Evolutionary conservation across 495 filamentous ascomycete genomes (phyloP).

Genomic region (Extremus antarcticus): DNA sequence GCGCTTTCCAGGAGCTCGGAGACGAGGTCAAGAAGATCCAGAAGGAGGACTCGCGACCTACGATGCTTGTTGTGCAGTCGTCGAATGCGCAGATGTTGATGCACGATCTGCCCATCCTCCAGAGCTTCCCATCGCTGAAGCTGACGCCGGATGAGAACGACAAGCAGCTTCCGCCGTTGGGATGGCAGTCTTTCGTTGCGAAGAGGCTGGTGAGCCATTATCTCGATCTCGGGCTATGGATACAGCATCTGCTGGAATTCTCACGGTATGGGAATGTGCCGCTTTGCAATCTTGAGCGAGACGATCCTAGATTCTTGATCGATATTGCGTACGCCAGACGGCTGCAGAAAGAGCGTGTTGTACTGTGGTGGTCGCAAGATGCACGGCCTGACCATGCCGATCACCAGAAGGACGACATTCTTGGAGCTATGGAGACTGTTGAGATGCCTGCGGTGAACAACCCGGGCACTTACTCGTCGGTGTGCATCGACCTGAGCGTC

Average conservation of each 20-base stretch:
- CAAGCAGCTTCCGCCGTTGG: conserved; percentile 76
- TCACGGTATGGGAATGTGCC: conserved; percentile 89
- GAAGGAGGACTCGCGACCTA: conserved; percentile 68
- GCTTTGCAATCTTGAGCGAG: conserved; percentile 85
- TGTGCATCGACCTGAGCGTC: conserved; percentile 91
- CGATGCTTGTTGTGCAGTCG: conserved; percentile 81
- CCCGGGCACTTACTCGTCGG: conserved; percentile 84
- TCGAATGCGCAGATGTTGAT: conserved; percentile 68
- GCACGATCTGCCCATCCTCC: conserved; percentile 75
- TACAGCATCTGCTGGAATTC: conserved; percentile 73
- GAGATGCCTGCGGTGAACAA: conserved; percentile 90
- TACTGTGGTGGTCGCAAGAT: conserved; percentile 93
- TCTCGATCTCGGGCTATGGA: conserved; percentile 81
- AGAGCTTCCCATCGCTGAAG: conserved; percentile 71
- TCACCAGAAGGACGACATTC: conserved; percentile 85
- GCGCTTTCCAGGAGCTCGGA: conserved; percentile 73
- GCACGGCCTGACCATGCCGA: conserved; percentile 89
- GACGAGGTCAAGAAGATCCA: conserved; percentile 79
- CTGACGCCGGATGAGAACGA: conserved; percentile 75
- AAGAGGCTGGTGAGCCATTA: conserved; percentile 81
- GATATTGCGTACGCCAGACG: conserved; percentile 90
- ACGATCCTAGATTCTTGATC: conserved; percentile 89
- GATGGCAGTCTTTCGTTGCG: conserved; percentile 86
- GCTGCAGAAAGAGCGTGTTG: conserved; percentile 81
- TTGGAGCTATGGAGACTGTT: conserved; percentile 74